phyloP scores from a whole-genome alignment of 768 basidiomycete genomes.

The Tylopilus cervinicoccineus region DNA sequence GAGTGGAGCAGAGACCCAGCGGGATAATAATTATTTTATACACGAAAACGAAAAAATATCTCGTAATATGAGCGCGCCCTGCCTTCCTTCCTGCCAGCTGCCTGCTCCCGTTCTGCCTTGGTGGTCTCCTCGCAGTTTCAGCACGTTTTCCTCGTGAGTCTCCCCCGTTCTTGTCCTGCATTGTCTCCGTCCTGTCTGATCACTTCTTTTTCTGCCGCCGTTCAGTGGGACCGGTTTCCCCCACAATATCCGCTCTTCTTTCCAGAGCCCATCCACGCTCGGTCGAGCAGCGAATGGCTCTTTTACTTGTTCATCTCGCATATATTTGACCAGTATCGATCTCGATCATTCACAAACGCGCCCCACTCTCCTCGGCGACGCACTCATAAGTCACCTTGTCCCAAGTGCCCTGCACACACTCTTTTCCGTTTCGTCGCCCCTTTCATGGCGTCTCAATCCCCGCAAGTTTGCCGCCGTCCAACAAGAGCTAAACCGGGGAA shows the following conservation, averaged over 20 bases:
- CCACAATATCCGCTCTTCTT: conserved; percentile 7
- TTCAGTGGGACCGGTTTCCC: conserved; percentile 19
- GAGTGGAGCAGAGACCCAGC: no score
- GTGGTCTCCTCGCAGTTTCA: conserved; percentile 3
- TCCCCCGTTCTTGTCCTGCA: not conserved
- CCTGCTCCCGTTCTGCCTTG: not conserved
- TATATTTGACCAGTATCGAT: conserved; percentile 12
- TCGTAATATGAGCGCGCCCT: not conserved
- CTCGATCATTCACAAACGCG: conserved; percentile 13
- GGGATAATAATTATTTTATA: not conserved
- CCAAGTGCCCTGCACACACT: conserved; percentile 7
- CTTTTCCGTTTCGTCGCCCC: conserved; percentile 13
- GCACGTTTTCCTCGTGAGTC: conserved; percentile 10
- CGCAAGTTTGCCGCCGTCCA: conserved; percentile 27
- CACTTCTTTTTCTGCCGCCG: not conserved
- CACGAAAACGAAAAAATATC: conserved; percentile 2
- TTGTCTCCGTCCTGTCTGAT: not conserved
- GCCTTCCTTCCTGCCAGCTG: not conserved
- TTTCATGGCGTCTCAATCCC: conserved; percentile 20
- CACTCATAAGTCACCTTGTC: not conserved
- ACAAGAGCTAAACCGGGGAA: conserved; percentile 16
- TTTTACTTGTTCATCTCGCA: conserved; percentile 4
- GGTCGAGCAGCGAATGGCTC: conserved; percentile 21
- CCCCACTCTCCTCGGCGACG: not conserved
- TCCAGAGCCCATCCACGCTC: not conserved